phyloP scores from a whole-genome alignment of 257 asterid species.

The Sherardia arvensis region DNA sequence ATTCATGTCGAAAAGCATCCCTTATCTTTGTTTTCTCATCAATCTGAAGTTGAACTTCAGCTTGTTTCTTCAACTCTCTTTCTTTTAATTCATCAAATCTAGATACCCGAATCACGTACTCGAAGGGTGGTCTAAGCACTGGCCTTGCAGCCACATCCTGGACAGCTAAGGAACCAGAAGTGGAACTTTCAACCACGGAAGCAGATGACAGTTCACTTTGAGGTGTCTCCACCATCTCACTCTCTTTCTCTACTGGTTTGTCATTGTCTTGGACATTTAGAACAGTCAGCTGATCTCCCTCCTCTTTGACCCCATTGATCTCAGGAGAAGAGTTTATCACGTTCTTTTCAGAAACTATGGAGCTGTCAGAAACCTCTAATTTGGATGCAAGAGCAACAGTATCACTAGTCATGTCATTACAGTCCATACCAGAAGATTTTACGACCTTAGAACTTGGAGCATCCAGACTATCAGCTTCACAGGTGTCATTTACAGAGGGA shows the following conservation, averaged over 20 bases:
- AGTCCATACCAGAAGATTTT: constrained; percentile 16
- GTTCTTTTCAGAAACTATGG: constrained; percentile 17
- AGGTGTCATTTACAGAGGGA: background rate
- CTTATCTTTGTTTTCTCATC: constrained; percentile 72
- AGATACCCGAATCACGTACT: constrained; percentile 51
- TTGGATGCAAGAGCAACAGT: constrained; percentile 19
- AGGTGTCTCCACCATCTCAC: constrained; percentile 25
- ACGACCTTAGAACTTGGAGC: constrained; percentile 10
- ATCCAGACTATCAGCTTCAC: constrained; percentile 7
- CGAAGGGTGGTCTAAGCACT: constrained; percentile 50
- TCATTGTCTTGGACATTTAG: constrained; percentile 6
- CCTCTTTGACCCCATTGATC: constrained; percentile 20
- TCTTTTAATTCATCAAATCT: constrained; percentile 54
- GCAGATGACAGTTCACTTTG: constrained; percentile 16
- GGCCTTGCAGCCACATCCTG: constrained; percentile 24
- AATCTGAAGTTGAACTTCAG: constrained; percentile 56
- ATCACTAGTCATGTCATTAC: constrained; percentile 22
- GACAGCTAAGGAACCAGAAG: constrained; percentile 16
- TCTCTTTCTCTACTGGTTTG: constrained; percentile 15
- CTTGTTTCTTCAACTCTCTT: constrained; percentile 51
- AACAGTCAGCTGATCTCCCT: constrained; percentile 23
- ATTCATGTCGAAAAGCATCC: constrained; percentile 56
- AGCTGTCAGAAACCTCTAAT: constrained; percentile 24
- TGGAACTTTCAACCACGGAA: constrained; percentile 37
- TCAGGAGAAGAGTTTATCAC: constrained; percentile 19